Conservation (phyloP, 192 early-diverging fungal species). For the Phlyctochytrium bullatum region DNA sequence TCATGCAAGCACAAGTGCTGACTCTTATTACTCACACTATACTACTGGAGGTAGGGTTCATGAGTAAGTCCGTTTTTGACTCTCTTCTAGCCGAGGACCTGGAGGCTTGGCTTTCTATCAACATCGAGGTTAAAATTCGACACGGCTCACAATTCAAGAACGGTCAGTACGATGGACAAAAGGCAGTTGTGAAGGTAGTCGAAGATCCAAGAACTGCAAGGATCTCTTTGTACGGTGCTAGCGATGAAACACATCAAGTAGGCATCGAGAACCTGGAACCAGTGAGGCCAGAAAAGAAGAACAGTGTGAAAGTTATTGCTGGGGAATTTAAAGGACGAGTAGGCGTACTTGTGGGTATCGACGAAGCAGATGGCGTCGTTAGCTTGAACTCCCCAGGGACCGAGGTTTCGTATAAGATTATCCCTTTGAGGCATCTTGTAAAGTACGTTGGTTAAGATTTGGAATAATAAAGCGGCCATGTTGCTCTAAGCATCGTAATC, state of each 20-base stretch:
- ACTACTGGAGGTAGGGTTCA: too few species aligned
- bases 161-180: slow-evolving; percentile 16
- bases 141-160: slow-evolving; percentile 11
- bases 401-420: background rate
- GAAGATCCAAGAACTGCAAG: slow-evolving; percentile 13
- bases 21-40: too few species aligned
- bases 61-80: too few species aligned
- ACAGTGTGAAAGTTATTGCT: slow-evolving; percentile 27
- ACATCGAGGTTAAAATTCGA: slow-evolving; percentile 30
- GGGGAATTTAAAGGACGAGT: slow-evolving; percentile 21
- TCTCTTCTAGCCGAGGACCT: slow-evolving; percentile 10
- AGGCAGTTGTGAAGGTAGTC: slow-evolving; percentile 21
- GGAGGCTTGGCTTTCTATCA: slow-evolving; percentile 21
- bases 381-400: slow-evolving; percentile 14
- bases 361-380: slow-evolving; percentile 38
- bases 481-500: too few species aligned
- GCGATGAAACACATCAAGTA: background rate
- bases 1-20: background rate
- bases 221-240: slow-evolving; percentile 6
- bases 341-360: slow-evolving; percentile 33
- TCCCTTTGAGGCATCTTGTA: background rate
- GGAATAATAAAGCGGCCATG: too few species aligned
- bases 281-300: slow-evolving; percentile 29
- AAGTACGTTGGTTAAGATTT: slow-evolving; percentile 2
- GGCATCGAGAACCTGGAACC: slow-evolving; percentile 22